Evolutionary conservation across 257 asterid genomes (phyloP), one percentile per base, ranked within the genome.

Genomic region (Verbascum thapsus): DNA sequence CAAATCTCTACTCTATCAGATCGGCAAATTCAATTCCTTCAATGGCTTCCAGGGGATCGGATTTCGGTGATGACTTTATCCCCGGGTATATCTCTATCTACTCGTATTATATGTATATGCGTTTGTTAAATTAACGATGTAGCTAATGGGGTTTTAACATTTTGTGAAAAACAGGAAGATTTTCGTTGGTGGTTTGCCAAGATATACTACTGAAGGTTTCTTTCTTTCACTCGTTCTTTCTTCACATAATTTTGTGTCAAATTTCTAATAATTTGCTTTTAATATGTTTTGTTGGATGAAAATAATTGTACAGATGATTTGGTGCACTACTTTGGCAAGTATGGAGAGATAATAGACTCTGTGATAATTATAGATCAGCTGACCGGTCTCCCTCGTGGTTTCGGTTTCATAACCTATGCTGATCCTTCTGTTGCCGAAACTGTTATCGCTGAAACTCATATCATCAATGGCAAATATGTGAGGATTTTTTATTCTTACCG

Each of bases 311-410:
- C 69, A 92, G 99, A 92, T 45, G 75, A 83, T 64, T 89, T 92
- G 64, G 90, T 87, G n/a, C 85, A 83, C 82, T 92, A 92, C 79
- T 92, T 92, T 66, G 99, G 95, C 59, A 89, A 92, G 79, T 92
- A 89, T 67, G 99, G 99, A 30, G 96, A 89, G 77, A 92, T 92
- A 52, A 89, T 92, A 2, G 99, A 92, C 74, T 92, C 97, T 17
- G 99, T 92, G 43, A 92, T 92, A 66, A 92, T 92, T 97, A 92
- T 85, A 67, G 96, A 92, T 67, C 79, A 96, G 60, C 83, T 77
- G 68, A 89, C 99, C 1, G 94, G 99, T 30, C 87, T 96, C 13
- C 99, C 97, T 1, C 72, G 99, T 69, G 99, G 99, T 18, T 92
- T 92, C 30, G 96, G 99, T 45, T 92, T 92, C 76, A 89, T 89